These are phyloP conservation scores for Exutisphaerella laricina DNA, from an alignment of 2,329 filamentous ascomycete species.

Conservation along the genomic window DNA sequence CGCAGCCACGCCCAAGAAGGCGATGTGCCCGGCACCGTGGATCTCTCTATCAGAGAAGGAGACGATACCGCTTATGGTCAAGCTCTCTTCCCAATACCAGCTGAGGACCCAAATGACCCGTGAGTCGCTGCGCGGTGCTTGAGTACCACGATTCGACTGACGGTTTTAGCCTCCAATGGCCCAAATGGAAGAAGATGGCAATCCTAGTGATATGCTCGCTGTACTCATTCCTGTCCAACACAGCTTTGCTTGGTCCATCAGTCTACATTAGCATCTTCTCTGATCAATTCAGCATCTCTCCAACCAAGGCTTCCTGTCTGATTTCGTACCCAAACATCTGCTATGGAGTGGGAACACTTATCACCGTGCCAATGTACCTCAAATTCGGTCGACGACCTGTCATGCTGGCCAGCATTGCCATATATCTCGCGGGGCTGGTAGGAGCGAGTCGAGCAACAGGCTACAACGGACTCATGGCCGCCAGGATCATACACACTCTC, in stretches of 20 bases:
- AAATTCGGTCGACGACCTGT: constrained; percentile 44
- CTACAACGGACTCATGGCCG: constrained; percentile 40
- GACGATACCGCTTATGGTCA: constrained; percentile 57
- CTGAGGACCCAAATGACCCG: constrained; percentile 58
- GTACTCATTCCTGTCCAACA: constrained; percentile 57
- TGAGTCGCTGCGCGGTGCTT: constrained; percentile 23
- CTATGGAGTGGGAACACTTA: constrained; percentile 53
- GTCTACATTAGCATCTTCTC: constrained; percentile 55
- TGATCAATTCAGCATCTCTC: constrained; percentile 48
- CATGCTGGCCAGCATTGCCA: constrained; percentile 38
- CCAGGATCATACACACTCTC: constrained; percentile 40
- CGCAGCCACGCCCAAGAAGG: constrained; percentile 52
- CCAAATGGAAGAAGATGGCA: constrained; percentile 50
- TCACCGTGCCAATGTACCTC: constrained; percentile 55
- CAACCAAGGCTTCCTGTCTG: constrained; percentile 49
- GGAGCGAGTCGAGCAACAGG: constrained; percentile 39
- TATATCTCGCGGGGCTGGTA: constrained; percentile 41
- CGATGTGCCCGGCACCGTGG: constrained; percentile 53
- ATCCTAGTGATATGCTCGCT: constrained; percentile 51
- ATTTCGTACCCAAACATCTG: constrained; percentile 57
- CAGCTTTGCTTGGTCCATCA: constrained; percentile 51
- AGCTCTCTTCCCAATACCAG: constrained; percentile 56
- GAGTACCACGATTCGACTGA: too few relatives aligned
- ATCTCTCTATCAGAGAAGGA: constrained; percentile 50
- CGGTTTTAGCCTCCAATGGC: constrained; percentile 41